Conservation (phyloP, 2,329 filamentous ascomycete genomes). For the Hymenoscyphus occultus region DNA sequence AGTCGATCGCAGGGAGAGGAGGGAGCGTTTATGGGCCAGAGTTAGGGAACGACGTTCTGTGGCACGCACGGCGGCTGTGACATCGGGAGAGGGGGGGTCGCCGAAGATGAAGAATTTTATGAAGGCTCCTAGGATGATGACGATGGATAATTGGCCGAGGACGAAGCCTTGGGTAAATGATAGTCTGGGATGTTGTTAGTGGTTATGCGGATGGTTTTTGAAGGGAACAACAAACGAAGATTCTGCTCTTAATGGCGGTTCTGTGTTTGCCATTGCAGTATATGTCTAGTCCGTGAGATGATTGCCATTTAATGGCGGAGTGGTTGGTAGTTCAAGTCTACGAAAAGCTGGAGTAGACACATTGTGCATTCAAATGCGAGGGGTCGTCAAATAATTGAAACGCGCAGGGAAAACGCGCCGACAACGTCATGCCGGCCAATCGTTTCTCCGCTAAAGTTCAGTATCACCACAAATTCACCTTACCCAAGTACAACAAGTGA, state of each 20-base stretch:
- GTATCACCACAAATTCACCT: background rate
- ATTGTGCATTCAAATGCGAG: background rate
- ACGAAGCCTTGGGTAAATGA: slow-evolving; percentile 94
- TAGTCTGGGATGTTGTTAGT: slow-evolving; percentile 49
- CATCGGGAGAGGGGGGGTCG: slow-evolving; percentile 80
- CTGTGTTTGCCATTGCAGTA: slow-evolving; percentile 22
- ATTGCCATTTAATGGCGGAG: background rate
- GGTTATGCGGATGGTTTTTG: slow-evolving; percentile 7
- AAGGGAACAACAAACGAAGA: slow-evolving; percentile 40
- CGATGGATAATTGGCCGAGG: slow-evolving; percentile 87
- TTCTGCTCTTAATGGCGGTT: slow-evolving; percentile 33
- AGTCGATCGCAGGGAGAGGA: slow-evolving; percentile 57
- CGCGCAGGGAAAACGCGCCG: slow-evolving; percentile 8
- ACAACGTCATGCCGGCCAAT: slow-evolving; percentile 6
- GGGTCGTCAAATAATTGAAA: background rate
- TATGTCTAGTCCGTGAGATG: background rate
- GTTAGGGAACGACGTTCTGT: slow-evolving; percentile 71
- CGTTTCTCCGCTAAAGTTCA: background rate
- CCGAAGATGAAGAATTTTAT: slow-evolving; percentile 99
- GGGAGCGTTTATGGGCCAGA: slow-evolving; percentile 71
- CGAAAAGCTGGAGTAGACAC: background rate
- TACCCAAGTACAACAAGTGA: background rate
- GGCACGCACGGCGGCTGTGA: slow-evolving; percentile 71
- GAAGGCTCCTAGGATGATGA: slow-evolving; percentile 86
- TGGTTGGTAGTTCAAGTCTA: background rate